A percentile compares a stretch with the other conserved stretches of the same genome.
Conservation (phyloP, 331 rosid species). For the Malus hybrid region DNA sequence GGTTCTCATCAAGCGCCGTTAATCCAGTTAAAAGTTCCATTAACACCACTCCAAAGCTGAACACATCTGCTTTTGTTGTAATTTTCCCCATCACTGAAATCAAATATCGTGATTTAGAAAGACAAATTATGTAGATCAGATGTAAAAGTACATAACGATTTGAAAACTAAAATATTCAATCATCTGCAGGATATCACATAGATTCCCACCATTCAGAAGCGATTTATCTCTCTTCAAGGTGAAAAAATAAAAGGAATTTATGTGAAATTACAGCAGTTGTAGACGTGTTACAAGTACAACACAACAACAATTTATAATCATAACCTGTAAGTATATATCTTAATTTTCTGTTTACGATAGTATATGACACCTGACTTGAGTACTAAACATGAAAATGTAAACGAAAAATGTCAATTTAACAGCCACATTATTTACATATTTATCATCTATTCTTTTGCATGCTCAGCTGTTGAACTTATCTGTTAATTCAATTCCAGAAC, state of each 20-base stretch:
- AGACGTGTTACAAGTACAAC: not conserved
- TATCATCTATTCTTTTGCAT: too few relatives aligned
- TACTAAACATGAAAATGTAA: too few relatives aligned
- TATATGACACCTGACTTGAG: too few relatives aligned
- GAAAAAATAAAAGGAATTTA: not conserved
- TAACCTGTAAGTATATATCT: not conserved
- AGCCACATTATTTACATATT: too few relatives aligned
- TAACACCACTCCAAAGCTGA: slow-evolving; percentile 67
- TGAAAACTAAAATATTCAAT: not conserved
- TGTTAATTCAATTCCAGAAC: not conserved
- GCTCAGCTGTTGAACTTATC: not conserved
- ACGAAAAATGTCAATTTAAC: too few relatives aligned
- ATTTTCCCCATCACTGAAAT: slow-evolving; percentile 82
- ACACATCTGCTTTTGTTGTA: slow-evolving; percentile 77
- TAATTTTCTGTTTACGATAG: too few relatives aligned
- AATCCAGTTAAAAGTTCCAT: slow-evolving; percentile 76
- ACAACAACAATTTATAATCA: not conserved
- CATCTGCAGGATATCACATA: not conserved
- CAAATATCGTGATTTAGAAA: not conserved
- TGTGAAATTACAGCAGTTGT: not conserved
- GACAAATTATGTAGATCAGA: not conserved
- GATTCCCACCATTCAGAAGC: not conserved
- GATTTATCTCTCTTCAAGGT: not conserved
- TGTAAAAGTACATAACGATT: not conserved
- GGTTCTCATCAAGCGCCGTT: slow-evolving; percentile 63